A percentile compares a stretch with the other conserved stretches of the same genome.
Evolutionary conservation across 345 rosid species (phyloP).

Genomic region (Noccaea caerulescens): DNA sequence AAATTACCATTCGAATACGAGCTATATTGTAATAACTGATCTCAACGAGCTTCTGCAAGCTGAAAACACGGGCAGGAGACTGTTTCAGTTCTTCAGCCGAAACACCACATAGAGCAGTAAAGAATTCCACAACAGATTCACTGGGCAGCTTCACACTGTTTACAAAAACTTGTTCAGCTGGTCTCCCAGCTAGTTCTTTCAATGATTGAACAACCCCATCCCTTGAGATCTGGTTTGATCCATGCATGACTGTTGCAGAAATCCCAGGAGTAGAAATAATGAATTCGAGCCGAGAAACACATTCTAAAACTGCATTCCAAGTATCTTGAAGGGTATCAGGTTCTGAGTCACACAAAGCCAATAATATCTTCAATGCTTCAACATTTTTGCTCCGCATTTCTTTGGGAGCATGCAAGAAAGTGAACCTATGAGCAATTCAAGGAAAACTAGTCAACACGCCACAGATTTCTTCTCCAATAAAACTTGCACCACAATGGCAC

Average conservation of each 20-base stretch:
- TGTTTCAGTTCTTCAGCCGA: conserved; percentile 97
- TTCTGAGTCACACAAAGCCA: conserved; percentile 75
- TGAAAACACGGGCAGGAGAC: conserved; percentile 97
- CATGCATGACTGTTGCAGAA: conserved; percentile 93
- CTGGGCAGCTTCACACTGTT: conserved; percentile 94
- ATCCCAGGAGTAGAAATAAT: conserved; percentile 87
- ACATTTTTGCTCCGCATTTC: conserved; percentile 97
- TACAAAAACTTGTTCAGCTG: conserved; percentile 90
- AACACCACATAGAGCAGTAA: conserved; percentile 94
- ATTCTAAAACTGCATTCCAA: conserved; percentile 99
- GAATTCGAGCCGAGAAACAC: conserved; percentile 96
- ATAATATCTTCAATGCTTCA: conserved; percentile 88
- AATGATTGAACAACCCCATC: conserved; percentile 92
- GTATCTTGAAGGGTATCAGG: conserved; percentile 89
- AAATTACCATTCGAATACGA: conserved; percentile 92
- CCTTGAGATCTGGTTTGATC: conserved; percentile 97
- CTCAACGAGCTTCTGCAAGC: conserved; percentile 98
- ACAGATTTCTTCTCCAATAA: conserved; percentile 28
- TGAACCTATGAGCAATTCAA: conserved; percentile 64
- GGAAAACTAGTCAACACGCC: conserved; percentile 34
- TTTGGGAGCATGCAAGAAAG: conserved; percentile 98
- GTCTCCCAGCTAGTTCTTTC: conserved; percentile 91
- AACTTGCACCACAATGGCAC: conserved; percentile 10
- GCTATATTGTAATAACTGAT: conserved; percentile 98
- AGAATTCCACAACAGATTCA: conserved; percentile 91